Evolutionary conservation across 257 asterid species (phyloP).

Genomic region (Solanum chaucha): DNA sequence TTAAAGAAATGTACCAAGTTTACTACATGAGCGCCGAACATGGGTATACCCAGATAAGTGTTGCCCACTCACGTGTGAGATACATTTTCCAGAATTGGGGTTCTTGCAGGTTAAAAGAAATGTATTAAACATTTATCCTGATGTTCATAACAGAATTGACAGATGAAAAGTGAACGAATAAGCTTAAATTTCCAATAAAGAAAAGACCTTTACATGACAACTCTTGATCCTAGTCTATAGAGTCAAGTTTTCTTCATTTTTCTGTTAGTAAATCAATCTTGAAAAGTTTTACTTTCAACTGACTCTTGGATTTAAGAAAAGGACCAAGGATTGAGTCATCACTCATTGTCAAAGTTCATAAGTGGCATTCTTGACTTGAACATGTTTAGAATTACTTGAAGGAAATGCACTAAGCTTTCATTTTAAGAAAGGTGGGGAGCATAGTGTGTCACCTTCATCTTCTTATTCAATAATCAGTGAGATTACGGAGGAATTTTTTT

Average conservation of each 20-base stretch:
- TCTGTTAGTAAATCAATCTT: not conserved
- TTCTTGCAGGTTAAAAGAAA: not conserved
- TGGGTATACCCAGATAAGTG: not conserved
- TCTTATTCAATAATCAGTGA: not conserved
- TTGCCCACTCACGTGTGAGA: not conserved
- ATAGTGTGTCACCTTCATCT: not conserved
- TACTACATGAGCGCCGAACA: not conserved
- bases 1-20: not conserved
- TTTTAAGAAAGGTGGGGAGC: not conserved
- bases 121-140: not conserved
- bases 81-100: not conserved
- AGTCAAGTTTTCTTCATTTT: not conserved
- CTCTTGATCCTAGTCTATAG: not conserved
- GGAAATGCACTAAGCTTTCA: not conserved
- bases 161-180: not conserved
- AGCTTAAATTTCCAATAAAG: not conserved
- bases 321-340: not conserved
- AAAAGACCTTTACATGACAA: not conserved
- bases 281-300: not conserved
- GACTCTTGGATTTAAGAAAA: not conserved
- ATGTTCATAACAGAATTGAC: not conserved
- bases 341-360: not conserved
- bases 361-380: not conserved
- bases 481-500: not conserved
- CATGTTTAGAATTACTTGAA: not conserved